These are phyloP conservation scores for Stemphylium lycopersici DNA, from an alignment of 2,329 filamentous ascomycete species.

Conservation along the genomic window DNA sequence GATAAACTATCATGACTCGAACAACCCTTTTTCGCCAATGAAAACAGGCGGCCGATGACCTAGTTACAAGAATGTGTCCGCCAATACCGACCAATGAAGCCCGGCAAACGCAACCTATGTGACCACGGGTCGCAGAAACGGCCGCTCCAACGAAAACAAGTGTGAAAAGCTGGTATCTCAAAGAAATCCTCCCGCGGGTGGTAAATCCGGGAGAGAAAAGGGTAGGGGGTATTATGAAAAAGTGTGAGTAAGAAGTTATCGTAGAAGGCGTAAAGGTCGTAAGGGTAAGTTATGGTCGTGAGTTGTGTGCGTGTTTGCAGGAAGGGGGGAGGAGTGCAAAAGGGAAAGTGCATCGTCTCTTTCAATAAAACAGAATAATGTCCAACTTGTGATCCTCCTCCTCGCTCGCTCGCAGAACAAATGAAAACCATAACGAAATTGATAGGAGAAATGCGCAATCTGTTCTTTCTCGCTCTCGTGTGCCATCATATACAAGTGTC, in stretches of 20 bases:
- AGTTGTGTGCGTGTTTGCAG: background rate
- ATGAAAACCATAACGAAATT: background rate
- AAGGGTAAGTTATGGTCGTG: slow-evolving; percentile 1
- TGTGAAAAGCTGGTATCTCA: slow-evolving; percentile 17
- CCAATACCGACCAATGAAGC: slow-evolving; percentile 14
- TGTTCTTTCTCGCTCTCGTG: slow-evolving; percentile 7
- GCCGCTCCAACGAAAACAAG: slow-evolving; percentile 5
- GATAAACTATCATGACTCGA: slow-evolving; percentile 16
- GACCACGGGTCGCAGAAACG: slow-evolving; percentile 16
- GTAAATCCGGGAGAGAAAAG: slow-evolving; percentile 5
- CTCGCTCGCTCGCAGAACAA: slow-evolving; percentile 2
- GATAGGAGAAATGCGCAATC: slow-evolving; percentile 6
- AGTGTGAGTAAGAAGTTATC: background rate
- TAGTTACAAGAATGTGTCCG: slow-evolving; percentile 9
- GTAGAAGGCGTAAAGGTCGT: slow-evolving; percentile 6
- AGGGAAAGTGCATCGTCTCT: slow-evolving; percentile 18
- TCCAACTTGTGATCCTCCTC: slow-evolving; percentile 7
- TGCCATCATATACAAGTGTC: slow-evolving; percentile 25
- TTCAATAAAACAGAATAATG: slow-evolving; percentile 17
- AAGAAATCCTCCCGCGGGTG: background rate
- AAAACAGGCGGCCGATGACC: slow-evolving; percentile 4
- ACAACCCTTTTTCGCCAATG: slow-evolving; percentile 14
- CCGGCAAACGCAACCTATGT: slow-evolving; percentile 9
- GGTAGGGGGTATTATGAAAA: slow-evolving; percentile 20
- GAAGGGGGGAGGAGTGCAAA: slow-evolving; percentile 1